A percentile compares a stretch with the other conserved stretches of the same genome.
Evolutionary conservation across 352 stramenopile species (phyloP).

Genomic region (Pythium sukuiense): DNA sequence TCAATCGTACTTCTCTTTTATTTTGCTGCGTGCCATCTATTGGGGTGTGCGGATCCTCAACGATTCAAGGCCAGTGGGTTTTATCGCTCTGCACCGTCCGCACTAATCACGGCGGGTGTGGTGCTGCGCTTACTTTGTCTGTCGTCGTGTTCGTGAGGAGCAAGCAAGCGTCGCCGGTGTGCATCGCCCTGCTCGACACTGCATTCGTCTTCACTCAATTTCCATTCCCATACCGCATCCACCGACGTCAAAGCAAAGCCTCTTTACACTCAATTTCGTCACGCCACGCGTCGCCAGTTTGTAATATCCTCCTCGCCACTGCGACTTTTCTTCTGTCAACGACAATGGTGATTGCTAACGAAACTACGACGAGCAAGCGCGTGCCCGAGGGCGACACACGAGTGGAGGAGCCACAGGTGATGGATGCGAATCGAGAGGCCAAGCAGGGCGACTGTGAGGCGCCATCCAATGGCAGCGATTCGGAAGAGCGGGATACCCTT

Average conservation of each 20-base stretch:
- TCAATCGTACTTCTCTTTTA: neutral
- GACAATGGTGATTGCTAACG: neutral
- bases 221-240: neutral
- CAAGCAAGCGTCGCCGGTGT: neutral
- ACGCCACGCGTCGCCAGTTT: neutral
- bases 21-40: neutral
- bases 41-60: neutral
- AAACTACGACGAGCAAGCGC: neutral
- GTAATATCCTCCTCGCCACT: neutral
- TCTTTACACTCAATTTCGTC: neutral
- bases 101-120: neutral
- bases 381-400: neutral
- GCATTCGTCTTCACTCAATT: neutral
- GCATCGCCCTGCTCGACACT: neutral
- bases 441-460: neutral
- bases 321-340: neutral
- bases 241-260: neutral
- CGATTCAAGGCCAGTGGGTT: neutral
- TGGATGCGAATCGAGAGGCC: constrained; percentile 4
- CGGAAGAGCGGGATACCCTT: constrained; percentile 6
- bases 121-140: neutral
- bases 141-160: neutral
- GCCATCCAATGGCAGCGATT: neutral
- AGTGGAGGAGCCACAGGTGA: neutral
- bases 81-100: neutral